Base-by-base conservation (phyloP, 2,329 filamentous ascomycete genomes). In the Alternaria brassicicola region DNA sequence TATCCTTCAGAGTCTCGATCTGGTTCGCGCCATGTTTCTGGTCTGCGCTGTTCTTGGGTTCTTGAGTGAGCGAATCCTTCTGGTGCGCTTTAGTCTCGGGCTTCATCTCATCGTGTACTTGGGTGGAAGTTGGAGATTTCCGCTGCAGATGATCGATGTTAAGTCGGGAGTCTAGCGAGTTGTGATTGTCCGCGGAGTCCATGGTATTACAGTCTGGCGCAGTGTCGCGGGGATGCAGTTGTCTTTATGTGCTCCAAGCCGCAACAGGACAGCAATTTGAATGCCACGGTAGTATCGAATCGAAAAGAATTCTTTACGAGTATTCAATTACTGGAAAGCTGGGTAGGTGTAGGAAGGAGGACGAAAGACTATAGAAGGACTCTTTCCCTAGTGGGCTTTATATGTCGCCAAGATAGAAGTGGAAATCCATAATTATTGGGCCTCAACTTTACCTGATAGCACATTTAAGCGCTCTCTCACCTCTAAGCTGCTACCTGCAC, bases 391-490 rank as follows among this genome's bases (percentile, higher is more conserved):
- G 30, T 3, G 47, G 47, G 33, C 21, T 38, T 17, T 33, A 43
- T 52, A 52, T 33, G 21, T 12, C 7, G 36, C 19, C 17, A 6
- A 33, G 19, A n/a, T 13, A 36, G 10, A 26, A 15, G 6, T 26
- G 19, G 1, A 21, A 10, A 10, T 4, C 15, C 17, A 33, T 42
- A 35, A 36, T 46, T 28, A 23, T 31, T 17, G 19, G 21, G 5
- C n/a, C 28, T 33, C 31, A 50, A 33, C 51, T 58, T 58, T 55
- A 58, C 55, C 31, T 50, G 23, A 50, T 3, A 33, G 10, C 17
- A 0, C 13, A 23, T 41, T 15, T 17, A 15, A 26, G 30, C 30
- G 5, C 19, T 58, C 55, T 50, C 36, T 58, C 45, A 58, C 55
- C 49, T 45, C 6, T 28, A 6, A 33, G 35, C 55, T 10, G 3